These are phyloP conservation scores for Cryptosporidium sp. DNA, from an alignment of 169 alveolate species.

Conservation along the genomic window DNA sequence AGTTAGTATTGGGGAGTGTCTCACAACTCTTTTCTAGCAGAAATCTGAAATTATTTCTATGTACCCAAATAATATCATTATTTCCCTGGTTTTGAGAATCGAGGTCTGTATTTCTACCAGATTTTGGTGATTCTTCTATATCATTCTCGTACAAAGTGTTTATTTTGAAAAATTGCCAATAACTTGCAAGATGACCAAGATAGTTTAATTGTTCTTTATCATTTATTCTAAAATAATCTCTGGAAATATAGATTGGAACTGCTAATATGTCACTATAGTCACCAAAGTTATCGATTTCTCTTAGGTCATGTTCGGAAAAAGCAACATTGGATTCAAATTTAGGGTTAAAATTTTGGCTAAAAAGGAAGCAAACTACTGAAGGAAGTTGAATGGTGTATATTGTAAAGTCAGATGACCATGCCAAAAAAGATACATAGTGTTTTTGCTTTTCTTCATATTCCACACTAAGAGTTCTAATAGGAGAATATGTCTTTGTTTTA, in stretches of 20 bases:
- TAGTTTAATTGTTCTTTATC: constrained; percentile 9
- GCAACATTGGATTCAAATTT: constrained; percentile 38
- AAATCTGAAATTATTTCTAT: constrained; percentile 31
- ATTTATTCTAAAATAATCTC: neutral
- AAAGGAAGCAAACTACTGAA: constrained; percentile 17
- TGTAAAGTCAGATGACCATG: constrained; percentile 74
- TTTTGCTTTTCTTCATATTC: constrained; percentile 13
- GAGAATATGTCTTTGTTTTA: constrained; percentile 13
- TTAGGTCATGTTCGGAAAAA: neutral
- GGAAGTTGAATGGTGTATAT: constrained; percentile 52
- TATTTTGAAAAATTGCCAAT: constrained; percentile 59
- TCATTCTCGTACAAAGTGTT: constrained; percentile 8
- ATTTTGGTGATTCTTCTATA: neutral
- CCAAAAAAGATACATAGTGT: constrained; percentile 33
- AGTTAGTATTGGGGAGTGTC: neutral
- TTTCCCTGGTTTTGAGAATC: neutral
- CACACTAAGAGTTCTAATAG: neutral
- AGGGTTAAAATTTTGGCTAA: constrained; percentile 29
- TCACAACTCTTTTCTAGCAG: constrained; percentile 14
- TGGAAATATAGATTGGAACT: constrained; percentile 7
- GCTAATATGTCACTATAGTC: constrained; percentile 25
- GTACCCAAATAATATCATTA: constrained; percentile 46
- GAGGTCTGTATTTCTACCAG: neutral
- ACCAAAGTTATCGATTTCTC: constrained; percentile 45
- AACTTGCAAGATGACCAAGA: constrained; percentile 58